Conservation (phyloP, 2,329 filamentous ascomycete species). For the Stachybotrys echinatus region DNA sequence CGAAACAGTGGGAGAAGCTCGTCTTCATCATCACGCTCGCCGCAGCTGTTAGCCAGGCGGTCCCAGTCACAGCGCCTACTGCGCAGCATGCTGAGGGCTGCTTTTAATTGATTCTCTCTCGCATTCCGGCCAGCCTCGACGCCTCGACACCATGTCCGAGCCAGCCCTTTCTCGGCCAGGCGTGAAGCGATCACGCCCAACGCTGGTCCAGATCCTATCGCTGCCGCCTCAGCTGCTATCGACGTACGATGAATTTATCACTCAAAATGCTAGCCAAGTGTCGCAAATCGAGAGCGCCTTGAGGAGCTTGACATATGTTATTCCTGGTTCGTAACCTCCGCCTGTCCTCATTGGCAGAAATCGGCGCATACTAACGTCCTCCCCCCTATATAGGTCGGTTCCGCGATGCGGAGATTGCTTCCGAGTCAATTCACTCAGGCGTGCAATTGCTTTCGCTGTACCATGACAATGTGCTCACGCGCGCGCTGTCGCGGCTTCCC, state of each 20-base stretch:
- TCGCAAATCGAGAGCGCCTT: conserved; percentile 92
- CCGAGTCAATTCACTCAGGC: conserved; percentile 83
- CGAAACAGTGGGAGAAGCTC: background rate
- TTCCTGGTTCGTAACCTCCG: conserved; percentile 57
- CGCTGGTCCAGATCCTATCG: conserved; percentile 38
- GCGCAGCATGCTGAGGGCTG: background rate
- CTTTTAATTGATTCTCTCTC: background rate
- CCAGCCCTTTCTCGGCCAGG: background rate
- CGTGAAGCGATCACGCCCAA: conserved; percentile 12
- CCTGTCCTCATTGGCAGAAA: background rate
- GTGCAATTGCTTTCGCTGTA: conserved; percentile 89
- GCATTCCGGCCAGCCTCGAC: background rate
- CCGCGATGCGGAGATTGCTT: conserved; percentile 89
- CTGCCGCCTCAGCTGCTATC: conserved; percentile 61
- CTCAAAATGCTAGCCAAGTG: conserved; percentile 88
- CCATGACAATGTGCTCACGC: conserved; percentile 80
- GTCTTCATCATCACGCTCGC: background rate
- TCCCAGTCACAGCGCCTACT: background rate
- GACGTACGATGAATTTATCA: conserved; percentile 85
- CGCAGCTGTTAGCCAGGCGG: background rate
- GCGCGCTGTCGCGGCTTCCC: conserved; percentile 53
- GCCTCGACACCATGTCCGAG: background rate
- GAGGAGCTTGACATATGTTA: conserved; percentile 90
- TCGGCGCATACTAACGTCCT: background rate
- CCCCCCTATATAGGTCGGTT: conserved; percentile 56